Conservation (phyloP, 257 asterid species). For the Salvia hispanica region DNA sequence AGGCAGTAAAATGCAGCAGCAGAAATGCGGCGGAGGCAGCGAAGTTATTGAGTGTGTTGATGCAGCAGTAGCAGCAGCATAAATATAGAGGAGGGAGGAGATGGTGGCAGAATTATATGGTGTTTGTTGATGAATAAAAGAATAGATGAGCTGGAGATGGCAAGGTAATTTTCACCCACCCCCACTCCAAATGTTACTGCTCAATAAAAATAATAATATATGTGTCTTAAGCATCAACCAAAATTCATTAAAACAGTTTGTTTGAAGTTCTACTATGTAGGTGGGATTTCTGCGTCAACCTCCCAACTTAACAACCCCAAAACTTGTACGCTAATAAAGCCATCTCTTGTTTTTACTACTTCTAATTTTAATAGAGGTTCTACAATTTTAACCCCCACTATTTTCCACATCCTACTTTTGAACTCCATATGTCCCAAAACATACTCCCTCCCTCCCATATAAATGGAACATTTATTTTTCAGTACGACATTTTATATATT, state of each 20-base stretch:
- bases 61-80: not conserved
- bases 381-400: not conserved
- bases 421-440: too few species aligned
- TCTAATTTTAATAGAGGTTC: not conserved
- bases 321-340: slow-evolving; percentile 37
- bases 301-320: slow-evolving; percentile 22
- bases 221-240: not conserved
- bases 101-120: not conserved
- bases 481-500: too few species aligned
- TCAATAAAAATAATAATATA: not conserved
- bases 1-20: not conserved
- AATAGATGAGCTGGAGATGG: slow-evolving; percentile 23
- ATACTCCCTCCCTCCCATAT: too few species aligned
- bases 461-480: too few species aligned
- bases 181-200: not conserved
- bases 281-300: slow-evolving; percentile 37
- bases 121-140: slow-evolving; percentile 4
- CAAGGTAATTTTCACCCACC: slow-evolving; percentile 10
- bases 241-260: slow-evolving; percentile 26
- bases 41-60: not conserved
- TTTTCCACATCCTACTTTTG: too few species aligned
- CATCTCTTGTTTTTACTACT: not conserved
- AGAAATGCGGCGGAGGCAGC: not conserved
- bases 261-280: slow-evolving; percentile 13
- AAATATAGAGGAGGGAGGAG: slow-evolving; percentile 12